Conservation (phyloP, 345 rosid species). For the Melaleuca alternifolia region DNA sequence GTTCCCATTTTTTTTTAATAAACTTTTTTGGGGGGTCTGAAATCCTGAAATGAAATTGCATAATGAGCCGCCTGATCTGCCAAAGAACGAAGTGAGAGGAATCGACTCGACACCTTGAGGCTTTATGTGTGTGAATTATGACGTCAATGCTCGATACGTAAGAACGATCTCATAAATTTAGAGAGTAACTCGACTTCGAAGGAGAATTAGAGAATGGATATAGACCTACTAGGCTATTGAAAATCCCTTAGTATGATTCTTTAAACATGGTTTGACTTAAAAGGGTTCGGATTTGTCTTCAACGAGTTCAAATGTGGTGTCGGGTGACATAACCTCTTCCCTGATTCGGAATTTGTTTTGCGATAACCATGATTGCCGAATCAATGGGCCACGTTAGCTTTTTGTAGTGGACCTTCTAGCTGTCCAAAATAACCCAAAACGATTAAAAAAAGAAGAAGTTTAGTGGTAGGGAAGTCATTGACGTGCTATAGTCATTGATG, state of each 20-base stretch:
- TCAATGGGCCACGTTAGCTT: background rate
- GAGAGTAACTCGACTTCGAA: background rate
- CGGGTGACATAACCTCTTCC: background rate
- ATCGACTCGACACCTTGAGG: background rate
- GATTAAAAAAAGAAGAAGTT: background rate
- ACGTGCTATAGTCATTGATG: background rate
- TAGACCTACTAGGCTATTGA: background rate
- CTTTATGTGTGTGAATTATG: background rate
- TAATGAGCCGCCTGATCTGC: background rate
- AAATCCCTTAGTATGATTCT: background rate
- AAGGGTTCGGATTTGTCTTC: background rate
- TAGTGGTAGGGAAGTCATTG: background rate
- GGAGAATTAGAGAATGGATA: background rate
- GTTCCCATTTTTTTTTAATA: too few species aligned
- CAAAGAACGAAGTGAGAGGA: background rate
- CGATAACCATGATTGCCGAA: background rate
- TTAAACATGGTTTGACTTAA: background rate
- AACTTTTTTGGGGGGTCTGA: too few species aligned
- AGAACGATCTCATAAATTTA: background rate
- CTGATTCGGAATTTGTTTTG: background rate
- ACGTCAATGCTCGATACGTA: background rate
- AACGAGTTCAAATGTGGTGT: background rate
- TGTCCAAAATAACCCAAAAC: background rate
- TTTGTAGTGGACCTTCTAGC: background rate
- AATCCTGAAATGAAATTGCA: background rate